Conservation (phyloP, 768 basidiomycete genomes). For the Suillus spraguei region DNA sequence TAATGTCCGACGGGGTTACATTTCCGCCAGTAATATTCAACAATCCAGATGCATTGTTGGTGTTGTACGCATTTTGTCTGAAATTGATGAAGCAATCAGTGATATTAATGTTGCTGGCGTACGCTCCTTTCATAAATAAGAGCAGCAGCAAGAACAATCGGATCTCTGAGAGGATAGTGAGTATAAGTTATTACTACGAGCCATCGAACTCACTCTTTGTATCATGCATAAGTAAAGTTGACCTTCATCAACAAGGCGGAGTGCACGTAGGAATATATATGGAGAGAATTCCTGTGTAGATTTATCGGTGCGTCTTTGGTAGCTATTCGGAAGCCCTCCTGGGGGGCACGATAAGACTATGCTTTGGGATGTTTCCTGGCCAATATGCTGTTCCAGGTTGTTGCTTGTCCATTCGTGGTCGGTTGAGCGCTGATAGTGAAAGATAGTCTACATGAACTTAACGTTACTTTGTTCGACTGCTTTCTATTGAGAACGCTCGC, state of each 20-base stretch:
- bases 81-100: slow-evolving; percentile 16
- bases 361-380: neutral
- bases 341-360: neutral
- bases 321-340: neutral
- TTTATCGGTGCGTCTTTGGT: neutral
- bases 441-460: neutral
- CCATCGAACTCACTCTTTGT: neutral
- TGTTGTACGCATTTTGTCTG: slow-evolving; percentile 6
- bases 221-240: neutral
- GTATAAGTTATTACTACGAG: neutral
- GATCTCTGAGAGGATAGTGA: slow-evolving; percentile 1
- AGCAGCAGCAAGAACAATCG: neutral
- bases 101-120: slow-evolving; percentile 11
- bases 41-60: slow-evolving; percentile 9
- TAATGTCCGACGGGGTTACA: slow-evolving; percentile 3
- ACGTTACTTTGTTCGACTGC: neutral
- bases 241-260: neutral
- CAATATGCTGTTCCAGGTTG: neutral
- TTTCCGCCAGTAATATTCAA: neutral
- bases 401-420: neutral
- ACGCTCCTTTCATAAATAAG: neutral
- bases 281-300: neutral
- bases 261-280: neutral
- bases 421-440: neutral
- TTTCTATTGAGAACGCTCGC: neutral